Evolutionary conservation across 2,329 filamentous ascomycete genomes (phyloP).

Genomic region (Trichoderma koningiopsis): DNA sequence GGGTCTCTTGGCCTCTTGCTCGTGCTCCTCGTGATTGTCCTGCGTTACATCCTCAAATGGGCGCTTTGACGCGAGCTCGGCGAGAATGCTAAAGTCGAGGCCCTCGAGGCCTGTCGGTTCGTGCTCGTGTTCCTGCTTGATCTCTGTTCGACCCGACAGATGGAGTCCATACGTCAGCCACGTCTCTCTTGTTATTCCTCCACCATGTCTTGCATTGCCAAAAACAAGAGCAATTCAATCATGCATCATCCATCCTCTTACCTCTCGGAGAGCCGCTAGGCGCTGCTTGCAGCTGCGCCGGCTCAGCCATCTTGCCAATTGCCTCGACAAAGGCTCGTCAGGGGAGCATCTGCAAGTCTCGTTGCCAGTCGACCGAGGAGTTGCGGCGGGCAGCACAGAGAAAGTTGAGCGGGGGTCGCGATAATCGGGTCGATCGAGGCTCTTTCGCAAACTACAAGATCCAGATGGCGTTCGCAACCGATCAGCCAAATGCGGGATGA

Average conservation of each 20-base stretch:
- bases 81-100: constrained; percentile 41
- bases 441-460: constrained; percentile 18
- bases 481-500: constrained; percentile 32
- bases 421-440: constrained; percentile 25
- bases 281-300: constrained; percentile 42
- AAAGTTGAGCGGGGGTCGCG: constrained; percentile 25
- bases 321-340: constrained; percentile 33
- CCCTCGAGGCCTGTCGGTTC: constrained; percentile 37
- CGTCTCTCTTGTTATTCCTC: neutral
- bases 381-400: neutral
- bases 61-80: constrained; percentile 43
- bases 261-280: constrained; percentile 41
- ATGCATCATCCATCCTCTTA: constrained; percentile 29
- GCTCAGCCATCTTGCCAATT: constrained; percentile 46
- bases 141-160: constrained; percentile 33
- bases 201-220: neutral
- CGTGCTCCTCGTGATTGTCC: constrained; percentile 30
- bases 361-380: neutral
- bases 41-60: constrained; percentile 39
- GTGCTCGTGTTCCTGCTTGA: constrained; percentile 44
- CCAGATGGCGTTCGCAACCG: constrained; percentile 18
- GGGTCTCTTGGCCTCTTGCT: constrained; percentile 40
- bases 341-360: constrained; percentile 29
- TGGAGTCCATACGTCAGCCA: neutral
- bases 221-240: neutral